Evolutionary conservation across 2,329 filamentous ascomycete species (phyloP).

Genomic region (Alternaria sp.): DNA sequence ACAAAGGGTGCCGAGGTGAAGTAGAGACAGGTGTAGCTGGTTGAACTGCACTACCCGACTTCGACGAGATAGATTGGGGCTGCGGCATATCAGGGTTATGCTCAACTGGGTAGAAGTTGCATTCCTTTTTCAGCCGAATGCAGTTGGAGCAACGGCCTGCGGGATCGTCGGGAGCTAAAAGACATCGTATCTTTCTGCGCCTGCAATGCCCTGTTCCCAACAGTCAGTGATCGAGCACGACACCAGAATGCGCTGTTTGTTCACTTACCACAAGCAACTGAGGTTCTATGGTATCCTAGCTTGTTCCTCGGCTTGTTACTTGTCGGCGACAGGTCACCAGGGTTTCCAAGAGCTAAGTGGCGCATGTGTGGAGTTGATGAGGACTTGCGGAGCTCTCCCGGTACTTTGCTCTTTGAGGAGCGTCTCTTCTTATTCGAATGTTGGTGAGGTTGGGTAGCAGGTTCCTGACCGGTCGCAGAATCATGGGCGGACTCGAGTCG

Average conservation of each 20-base stretch:
- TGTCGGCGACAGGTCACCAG: constrained; percentile 54
- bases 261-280: constrained; percentile 90
- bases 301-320: constrained; percentile 83
- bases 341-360: constrained; percentile 46
- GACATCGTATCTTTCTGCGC: constrained; percentile 89
- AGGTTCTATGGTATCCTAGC: constrained; percentile 92
- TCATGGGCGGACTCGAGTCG: constrained; percentile 24
- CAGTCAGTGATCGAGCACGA: constrained; percentile 21
- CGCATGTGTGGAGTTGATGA: constrained; percentile 58
- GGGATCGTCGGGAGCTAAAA: constrained; percentile 74
- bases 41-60: constrained; percentile 52
- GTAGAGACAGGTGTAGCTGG: constrained; percentile 57
- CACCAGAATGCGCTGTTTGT: not conserved
- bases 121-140: constrained; percentile 92
- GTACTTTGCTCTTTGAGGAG: constrained; percentile 49
- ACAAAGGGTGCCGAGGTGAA: constrained; percentile 50
- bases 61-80: constrained; percentile 50
- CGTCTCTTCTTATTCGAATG: constrained; percentile 46
- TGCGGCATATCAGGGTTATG: constrained; percentile 65
- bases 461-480: constrained; percentile 26
- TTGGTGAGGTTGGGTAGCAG: constrained; percentile 26
- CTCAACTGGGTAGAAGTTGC: constrained; percentile 89
- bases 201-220: constrained; percentile 78
- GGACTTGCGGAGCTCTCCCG: constrained; percentile 51
- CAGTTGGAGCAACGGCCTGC: constrained; percentile 88